Base-by-base conservation (phyloP, 306 rosid genomes). In the Acacia melanoxylon region DNA sequence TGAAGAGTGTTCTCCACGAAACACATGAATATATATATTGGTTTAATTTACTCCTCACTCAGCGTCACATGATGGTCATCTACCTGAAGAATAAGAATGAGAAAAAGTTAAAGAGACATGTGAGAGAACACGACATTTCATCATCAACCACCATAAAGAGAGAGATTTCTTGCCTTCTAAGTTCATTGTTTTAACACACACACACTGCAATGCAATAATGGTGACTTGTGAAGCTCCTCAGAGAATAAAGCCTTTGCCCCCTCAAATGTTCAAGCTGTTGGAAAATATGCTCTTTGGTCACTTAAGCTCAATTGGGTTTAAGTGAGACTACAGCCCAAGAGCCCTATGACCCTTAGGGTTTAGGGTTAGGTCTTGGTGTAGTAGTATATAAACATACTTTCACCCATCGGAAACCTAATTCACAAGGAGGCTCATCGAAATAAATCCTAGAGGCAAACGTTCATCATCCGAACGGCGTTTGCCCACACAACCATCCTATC, bases 111-210 rank as follows among this genome's bases (percentile, higher is more conserved):
- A 24, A 29, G 76, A 68, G 58, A 66, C 78, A 77, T 54, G 44
- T 70, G 48, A 56, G 67, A 80, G 63, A 73, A 74, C 71, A 61
- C 72, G 54, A 72, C 76, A 14, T 65, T 71, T 69, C 77, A 86
- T 75, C 75, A 71, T 78, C 82, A 70, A 74, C 83, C 15, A 74
- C 61, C 62, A 40, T 58, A 54, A 59, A 52, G 41, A 56, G 33
- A 72, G 49, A 49, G 62, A 51, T 86, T 84, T 52, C 93, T 88
- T 88, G 89, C 83, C 86, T 77, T 85, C 82, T 65, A 90, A 88
- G 88, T 82, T 86, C 62, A 78, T 58, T 58, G 24, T 75, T 82
- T 48, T 19, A 41, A 56, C 62, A 56, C 10, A 63, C 10, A 49
- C 22, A n/a, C 22, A 22, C 14, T 54, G 62, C 27, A 13, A 49